Percentiles rank a stretch among this genome's conserved stretches.
These are phyloP conservation scores for Panellus pusillus DNA, from an alignment of 768 basidiomycete genomes.

Conservation along the genomic window DNA sequence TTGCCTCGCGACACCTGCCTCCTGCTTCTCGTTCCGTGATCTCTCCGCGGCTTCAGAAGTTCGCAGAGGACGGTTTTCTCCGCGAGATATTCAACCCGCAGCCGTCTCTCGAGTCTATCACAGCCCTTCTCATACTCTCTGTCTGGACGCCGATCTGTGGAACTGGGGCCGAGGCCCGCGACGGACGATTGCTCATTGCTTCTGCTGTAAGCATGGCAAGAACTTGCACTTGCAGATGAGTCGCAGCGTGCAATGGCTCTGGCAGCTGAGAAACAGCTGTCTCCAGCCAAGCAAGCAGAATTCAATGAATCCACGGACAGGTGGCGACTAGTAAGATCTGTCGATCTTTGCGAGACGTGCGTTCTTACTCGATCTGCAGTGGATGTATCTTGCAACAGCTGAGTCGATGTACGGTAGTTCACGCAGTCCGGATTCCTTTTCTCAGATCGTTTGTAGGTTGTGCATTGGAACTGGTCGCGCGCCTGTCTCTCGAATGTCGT, in stretches of 20 bases:
- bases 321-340: slow-evolving; percentile 36
- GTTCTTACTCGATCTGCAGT: slow-evolving; percentile 28
- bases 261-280: slow-evolving; percentile 24
- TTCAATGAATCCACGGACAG: slow-evolving; percentile 34
- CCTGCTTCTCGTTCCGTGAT: slow-evolving; percentile 33
- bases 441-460: slow-evolving; percentile 27
- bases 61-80: slow-evolving; percentile 40
- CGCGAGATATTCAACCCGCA: slow-evolving; percentile 42
- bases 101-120: slow-evolving; percentile 42
- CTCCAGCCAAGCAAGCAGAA: slow-evolving; percentile 26
- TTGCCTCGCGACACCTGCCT: slow-evolving; percentile 46
- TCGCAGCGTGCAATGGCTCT: slow-evolving; percentile 33
- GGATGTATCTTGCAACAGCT: slow-evolving; percentile 37
- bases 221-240: slow-evolving; percentile 40
- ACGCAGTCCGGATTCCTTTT: not conserved
- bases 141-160: slow-evolving; percentile 44
- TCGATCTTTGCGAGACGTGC: not conserved
- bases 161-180: slow-evolving; percentile 29
- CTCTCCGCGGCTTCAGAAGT: slow-evolving; percentile 39
- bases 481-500: slow-evolving; percentile 37
- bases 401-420: slow-evolving; percentile 39
- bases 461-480: slow-evolving; percentile 43
- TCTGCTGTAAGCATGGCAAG: slow-evolving; percentile 48
- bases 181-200: slow-evolving; percentile 39
- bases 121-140: slow-evolving; percentile 42